These are phyloP conservation scores for Ceratocystis colombiana DNA, from an alignment of 2,329 filamentous ascomycete species.

Conservation along the genomic window DNA sequence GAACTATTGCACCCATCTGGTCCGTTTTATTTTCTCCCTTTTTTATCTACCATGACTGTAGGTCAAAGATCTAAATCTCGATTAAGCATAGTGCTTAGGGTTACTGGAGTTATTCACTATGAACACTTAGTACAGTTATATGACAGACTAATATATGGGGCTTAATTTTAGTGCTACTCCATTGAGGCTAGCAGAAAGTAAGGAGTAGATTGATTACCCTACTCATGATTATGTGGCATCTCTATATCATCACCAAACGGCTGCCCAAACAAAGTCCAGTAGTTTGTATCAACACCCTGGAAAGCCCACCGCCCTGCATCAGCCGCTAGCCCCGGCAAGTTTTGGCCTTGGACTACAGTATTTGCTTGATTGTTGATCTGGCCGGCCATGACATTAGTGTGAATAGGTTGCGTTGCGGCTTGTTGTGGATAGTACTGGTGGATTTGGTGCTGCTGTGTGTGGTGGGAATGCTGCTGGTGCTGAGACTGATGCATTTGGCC, in stretches of 20 bases:
- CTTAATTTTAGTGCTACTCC: no score
- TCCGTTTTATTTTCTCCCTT: no score
- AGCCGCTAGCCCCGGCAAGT: conserved; percentile 29
- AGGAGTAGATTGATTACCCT: neutral
- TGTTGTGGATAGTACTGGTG: neutral
- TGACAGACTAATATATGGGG: neutral
- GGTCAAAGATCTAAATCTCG: no score
- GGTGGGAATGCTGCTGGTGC: neutral
- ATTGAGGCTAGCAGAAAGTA: no score
- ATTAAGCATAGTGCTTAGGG: no score
- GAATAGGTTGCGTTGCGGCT: neutral
- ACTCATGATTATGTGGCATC: neutral
- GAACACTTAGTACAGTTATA: neutral
- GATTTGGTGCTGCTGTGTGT: neutral
- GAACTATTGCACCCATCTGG: no score
- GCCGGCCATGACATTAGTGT: neutral
- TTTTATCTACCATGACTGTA: no score
- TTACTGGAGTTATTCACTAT: no score
- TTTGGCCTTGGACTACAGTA: neutral
- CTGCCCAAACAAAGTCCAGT: conserved; percentile 32
- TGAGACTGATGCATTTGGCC: neutral
- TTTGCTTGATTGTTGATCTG: neutral
- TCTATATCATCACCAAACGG: conserved; percentile 22
- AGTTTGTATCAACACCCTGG: conserved; percentile 35
- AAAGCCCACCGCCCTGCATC: conserved; percentile 36